These are phyloP conservation scores for Martiniozyma asiatica DNA, from an alignment of 1,139 yeast species.

Conservation along the genomic window DNA sequence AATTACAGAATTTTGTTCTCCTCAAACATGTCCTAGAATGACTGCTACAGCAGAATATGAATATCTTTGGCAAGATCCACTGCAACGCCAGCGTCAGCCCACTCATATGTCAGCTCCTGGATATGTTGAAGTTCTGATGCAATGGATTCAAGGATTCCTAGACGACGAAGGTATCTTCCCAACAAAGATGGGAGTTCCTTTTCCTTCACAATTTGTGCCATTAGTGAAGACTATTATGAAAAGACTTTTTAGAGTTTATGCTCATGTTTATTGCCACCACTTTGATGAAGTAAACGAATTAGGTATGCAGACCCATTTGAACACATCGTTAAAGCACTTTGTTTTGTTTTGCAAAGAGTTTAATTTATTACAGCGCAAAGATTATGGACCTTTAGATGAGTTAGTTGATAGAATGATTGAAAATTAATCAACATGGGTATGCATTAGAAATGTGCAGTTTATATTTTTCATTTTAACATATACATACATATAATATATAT, in stretches of 20 bases:
- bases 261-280: constrained; percentile 96
- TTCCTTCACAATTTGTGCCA: constrained; percentile 54
- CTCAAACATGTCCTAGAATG: constrained; percentile 87
- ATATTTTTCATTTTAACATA: too few species aligned
- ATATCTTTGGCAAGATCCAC: constrained; percentile 84
- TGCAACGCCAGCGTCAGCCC: constrained; percentile 39
- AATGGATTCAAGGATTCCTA: constrained; percentile 82
- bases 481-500: too few species aligned
- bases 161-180: constrained; percentile 91
- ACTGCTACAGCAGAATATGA: constrained; percentile 95
- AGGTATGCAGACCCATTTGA: constrained; percentile 84
- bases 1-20: constrained; percentile 92
- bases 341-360: constrained; percentile 82
- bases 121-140: constrained; percentile 84
- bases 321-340: constrained; percentile 90
- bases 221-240: constrained; percentile 79
- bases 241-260: constrained; percentile 88
- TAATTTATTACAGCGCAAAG: constrained; percentile 60
- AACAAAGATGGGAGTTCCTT: constrained; percentile 73
- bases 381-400: constrained; percentile 87
- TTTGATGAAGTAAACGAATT: constrained; percentile 88
- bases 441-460: too few species aligned
- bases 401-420: constrained; percentile 72
- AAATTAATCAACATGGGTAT: too few species aligned
- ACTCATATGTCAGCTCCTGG: constrained; percentile 86